phyloP scores from a whole-genome alignment of 1,139 yeast species.

The Candida tetrigidarum region DNA sequence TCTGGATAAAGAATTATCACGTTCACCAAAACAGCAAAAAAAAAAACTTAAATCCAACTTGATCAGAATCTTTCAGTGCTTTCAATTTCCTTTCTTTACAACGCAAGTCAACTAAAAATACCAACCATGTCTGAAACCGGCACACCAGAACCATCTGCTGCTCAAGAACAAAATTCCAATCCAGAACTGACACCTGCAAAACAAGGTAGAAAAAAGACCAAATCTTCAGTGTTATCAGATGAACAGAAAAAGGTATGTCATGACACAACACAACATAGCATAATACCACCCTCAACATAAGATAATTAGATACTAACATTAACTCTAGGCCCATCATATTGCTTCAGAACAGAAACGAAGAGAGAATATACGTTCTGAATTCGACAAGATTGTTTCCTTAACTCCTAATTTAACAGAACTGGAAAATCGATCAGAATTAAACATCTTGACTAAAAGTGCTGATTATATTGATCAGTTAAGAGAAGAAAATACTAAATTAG shows the following conservation, averaged over 20 bases:
- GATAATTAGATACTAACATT: conserved; percentile 21
- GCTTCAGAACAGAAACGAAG: conserved; percentile 56
- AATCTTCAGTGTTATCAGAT: conserved; percentile 40
- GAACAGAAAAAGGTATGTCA: conserved; percentile 49
- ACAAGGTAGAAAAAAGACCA: conserved; percentile 25
- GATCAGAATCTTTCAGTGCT: background rate
- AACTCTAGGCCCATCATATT: conserved; percentile 48
- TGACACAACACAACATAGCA: background rate
- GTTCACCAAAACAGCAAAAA: background rate
- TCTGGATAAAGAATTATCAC: background rate
- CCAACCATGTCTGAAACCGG: conserved; percentile 5
- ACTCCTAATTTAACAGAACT: conserved; percentile 47
- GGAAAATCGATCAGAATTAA: conserved; percentile 50
- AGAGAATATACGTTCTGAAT: conserved; percentile 50
- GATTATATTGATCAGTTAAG: conserved; percentile 48
- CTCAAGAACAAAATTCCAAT: background rate
- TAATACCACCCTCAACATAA: background rate
- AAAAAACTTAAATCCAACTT: background rate
- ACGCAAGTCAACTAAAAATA: background rate
- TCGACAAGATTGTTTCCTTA: conserved; percentile 46
- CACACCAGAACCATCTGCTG: conserved; percentile 4
- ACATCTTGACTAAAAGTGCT: conserved; percentile 50
- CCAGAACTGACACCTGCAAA: conserved; percentile 6
- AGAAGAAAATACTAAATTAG: conserved; percentile 41
- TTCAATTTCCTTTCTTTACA: background rate